Base-by-base conservation (phyloP, 148 eudicot species). In the Nepenthes gracilis region DNA sequence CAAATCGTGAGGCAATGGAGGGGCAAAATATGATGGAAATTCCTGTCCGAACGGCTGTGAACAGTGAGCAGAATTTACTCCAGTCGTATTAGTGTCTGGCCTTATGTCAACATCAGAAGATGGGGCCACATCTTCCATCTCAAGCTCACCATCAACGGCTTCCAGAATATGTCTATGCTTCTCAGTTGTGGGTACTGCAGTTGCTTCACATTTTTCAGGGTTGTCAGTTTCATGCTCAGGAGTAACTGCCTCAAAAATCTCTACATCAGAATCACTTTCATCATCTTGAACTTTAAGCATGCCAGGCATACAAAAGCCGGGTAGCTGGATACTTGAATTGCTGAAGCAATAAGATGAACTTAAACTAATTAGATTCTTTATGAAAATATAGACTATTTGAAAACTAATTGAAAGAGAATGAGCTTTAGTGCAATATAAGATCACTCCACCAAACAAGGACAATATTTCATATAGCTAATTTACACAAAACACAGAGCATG, bases 111-210 rank as follows among this genome's bases (percentile, higher is more conserved):
- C 66, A 32, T 79, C 95, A 74, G 83, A 79, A 32, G 78, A 62
- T 62, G 96, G 98, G 55, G 95, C 79, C 59, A 86, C 87, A 86
- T 93, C 98, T 73, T 93, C 98, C 98, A 93, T 93, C 78, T 93
- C 98, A 72, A 93, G 96, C 73, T 93, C 98, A 52, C 98, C 98
- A 68, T 93, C 98, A 70, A 93, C 98, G 71, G 84, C 98, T 80
- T 88, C 98, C 81, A 93, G 64, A 35, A 93, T 86, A 77, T 82
- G 98, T 38, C 81, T 76, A 68, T 80, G 96, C 63, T 93, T 93
- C 45, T 77, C 85, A 15, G 58, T 61, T 53, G 63, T 67, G 63
- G 72, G 71, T 35, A 68, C 37, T 35, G 63, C 54, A 6, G 66
- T 67, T 58, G 43, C 73, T 38, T 70, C 85, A 49, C 56, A 57